These are phyloP conservation scores for Claviceps quebecensis DNA, from an alignment of 2,329 filamentous ascomycete species.

Conservation along the genomic window DNA sequence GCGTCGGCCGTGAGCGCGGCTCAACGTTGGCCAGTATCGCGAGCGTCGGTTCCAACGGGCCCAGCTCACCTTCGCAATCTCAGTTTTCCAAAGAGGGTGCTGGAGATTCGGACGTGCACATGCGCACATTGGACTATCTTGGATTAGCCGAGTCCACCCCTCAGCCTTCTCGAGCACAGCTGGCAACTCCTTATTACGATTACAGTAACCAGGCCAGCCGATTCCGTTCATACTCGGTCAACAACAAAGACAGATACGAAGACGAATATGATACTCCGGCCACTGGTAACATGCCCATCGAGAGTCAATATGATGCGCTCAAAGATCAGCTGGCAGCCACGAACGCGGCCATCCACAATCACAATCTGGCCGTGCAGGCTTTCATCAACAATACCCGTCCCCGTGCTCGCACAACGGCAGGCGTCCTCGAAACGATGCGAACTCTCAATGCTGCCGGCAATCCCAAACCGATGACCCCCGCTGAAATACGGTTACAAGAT, in stretches of 20 bases:
- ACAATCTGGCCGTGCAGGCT: constrained; percentile 86
- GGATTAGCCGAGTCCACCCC: constrained; percentile 90
- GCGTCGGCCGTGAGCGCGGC: constrained; percentile 60
- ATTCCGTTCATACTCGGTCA: constrained; percentile 95
- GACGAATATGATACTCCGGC: constrained; percentile 52
- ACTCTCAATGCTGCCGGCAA: constrained; percentile 53
- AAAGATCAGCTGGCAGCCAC: constrained; percentile 51
- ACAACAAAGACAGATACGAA: constrained; percentile 95
- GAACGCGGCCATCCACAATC: constrained; percentile 64
- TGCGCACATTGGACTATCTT: constrained; percentile 88
- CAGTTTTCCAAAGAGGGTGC: constrained; percentile 75
- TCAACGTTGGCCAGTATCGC: constrained; percentile 71
- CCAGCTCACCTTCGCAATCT: constrained; percentile 74
- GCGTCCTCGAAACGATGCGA: constrained; percentile 70
- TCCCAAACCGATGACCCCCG: constrained; percentile 59
- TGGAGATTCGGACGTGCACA: constrained; percentile 72
- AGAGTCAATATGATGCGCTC: constrained; percentile 46
- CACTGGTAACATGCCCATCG: constrained; percentile 25
- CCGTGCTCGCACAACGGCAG: constrained; percentile 69
- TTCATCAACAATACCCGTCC: constrained; percentile 80
- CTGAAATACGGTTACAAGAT: constrained; percentile 62
- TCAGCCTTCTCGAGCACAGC: constrained; percentile 59
- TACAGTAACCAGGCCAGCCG: constrained; percentile 69
- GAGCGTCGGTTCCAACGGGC: constrained; percentile 82
- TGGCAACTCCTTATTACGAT: constrained; percentile 62